Percentiles rank a stretch among this genome's conserved stretches.
These are phyloP conservation scores for Coemansia sp. DNA, from an alignment of 192 early-diverging fungal genomes.

Conservation along the genomic window DNA sequence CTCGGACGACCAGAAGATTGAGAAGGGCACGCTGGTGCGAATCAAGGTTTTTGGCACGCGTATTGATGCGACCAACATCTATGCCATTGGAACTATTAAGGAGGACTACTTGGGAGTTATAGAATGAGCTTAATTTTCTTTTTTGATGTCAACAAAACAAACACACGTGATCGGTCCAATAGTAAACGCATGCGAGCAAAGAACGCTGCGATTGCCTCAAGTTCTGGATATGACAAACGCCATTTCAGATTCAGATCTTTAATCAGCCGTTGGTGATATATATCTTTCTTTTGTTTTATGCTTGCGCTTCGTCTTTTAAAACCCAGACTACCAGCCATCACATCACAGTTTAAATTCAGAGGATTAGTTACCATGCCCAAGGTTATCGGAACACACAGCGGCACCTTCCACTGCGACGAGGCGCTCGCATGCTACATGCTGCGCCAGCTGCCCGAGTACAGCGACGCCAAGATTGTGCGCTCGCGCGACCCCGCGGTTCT, in stretches of 20 bases:
- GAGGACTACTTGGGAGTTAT: slow-evolving; percentile 93
- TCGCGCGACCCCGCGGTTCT: slow-evolving; percentile 81
- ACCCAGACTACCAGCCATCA: neutral
- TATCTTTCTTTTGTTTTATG: neutral
- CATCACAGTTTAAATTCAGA: neutral
- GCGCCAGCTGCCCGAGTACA: slow-evolving; percentile 59
- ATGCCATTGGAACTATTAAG: slow-evolving; percentile 95
- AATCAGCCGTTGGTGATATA: too few species aligned
- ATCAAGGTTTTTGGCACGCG: slow-evolving; percentile 88
- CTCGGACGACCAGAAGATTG: slow-evolving; percentile 76
- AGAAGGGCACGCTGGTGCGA: slow-evolving; percentile 81
- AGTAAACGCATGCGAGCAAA: neutral
- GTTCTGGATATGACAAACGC: neutral
- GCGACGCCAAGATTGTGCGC: slow-evolving; percentile 68
- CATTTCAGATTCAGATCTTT: neutral
- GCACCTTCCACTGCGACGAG: slow-evolving; percentile 88
- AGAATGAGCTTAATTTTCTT: slow-evolving; percentile 23
- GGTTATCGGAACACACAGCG: slow-evolving; percentile 82
- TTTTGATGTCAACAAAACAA: neutral
- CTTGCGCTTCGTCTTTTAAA: neutral
- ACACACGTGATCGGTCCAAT: slow-evolving; percentile 11
- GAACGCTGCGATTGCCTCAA: neutral
- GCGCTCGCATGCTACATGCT: slow-evolving; percentile 90
- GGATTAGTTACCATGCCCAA: slow-evolving; percentile 40
- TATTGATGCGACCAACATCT: slow-evolving; percentile 90